Evolutionary conservation across 2,329 filamentous ascomycete genomes (phyloP).

Genomic region (Monilinia fructicola): DNA sequence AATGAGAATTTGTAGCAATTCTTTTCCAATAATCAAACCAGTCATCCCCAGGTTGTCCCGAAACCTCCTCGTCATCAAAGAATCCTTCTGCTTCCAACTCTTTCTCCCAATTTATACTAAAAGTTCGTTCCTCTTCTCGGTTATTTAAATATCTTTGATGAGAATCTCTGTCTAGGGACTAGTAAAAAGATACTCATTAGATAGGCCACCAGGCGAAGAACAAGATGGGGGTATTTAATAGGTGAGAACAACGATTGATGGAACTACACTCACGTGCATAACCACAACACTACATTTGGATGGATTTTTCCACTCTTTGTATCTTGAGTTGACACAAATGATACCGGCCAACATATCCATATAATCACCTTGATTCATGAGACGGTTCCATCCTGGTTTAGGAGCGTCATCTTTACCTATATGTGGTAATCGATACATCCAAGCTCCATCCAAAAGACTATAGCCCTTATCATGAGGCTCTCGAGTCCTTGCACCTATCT

Average conservation of each 20-base stretch:
- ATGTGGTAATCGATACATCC: conserved; percentile 31
- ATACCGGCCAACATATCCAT: conserved; percentile 20
- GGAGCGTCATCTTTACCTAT: background rate
- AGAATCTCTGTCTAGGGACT: conserved; percentile 21
- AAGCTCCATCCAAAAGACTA: conserved; percentile 34
- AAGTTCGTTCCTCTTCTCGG: background rate
- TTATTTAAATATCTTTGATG: background rate
- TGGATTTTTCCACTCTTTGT: background rate
- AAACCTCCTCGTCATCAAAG: conserved; percentile 3
- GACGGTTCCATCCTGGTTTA: background rate
- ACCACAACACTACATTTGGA: conserved; percentile 8
- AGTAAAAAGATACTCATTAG: background rate
- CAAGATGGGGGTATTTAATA: too few relatives aligned
- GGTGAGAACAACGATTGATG: too few relatives aligned
- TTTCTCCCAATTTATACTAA: conserved; percentile 3
- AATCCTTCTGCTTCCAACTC: conserved; percentile 14
- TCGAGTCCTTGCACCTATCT: background rate
- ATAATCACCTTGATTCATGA: conserved; percentile 18
- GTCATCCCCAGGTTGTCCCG: conserved; percentile 14
- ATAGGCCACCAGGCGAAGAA: too few relatives aligned
- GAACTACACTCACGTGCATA: conserved; percentile 19
- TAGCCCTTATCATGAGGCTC: conserved; percentile 26
- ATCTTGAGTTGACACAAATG: background rate
- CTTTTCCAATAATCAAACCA: conserved; percentile 15
- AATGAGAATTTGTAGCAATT: background rate